Percentiles rank a stretch among this genome's conserved stretches.
Conservation (phyloP, 73 alveolate genomes). For the Tetrahymena borealis region DNA sequence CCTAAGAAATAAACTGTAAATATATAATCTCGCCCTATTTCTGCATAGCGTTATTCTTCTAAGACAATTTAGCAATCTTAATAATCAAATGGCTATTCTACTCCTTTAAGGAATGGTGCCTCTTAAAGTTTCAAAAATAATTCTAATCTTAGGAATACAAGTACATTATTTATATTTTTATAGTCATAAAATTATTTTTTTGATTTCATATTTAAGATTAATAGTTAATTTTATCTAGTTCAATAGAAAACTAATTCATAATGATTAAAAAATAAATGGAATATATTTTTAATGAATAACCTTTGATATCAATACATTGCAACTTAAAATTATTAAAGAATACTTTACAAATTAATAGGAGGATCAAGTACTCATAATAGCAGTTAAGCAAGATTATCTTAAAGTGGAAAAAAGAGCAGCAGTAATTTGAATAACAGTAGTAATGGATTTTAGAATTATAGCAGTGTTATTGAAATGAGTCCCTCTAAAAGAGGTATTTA, state of each 20-base stretch:
- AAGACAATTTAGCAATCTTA: neutral
- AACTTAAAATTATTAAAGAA: too few relatives aligned
- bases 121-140: neutral
- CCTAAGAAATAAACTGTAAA: neutral
- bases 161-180: neutral
- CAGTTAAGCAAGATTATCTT: neutral
- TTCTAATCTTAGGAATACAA: neutral
- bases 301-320: too few relatives aligned
- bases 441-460: neutral
- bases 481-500: neutral
- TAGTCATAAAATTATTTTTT: neutral
- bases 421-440: neutral
- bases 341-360: neutral
- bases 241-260: too few relatives aligned
- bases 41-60: neutral
- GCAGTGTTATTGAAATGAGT: neutral
- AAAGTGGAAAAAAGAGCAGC: neutral
- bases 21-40: neutral
- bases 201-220: too few relatives aligned
- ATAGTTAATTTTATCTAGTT: too few relatives aligned
- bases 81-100: neutral
- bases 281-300: too few relatives aligned
- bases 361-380: neutral
- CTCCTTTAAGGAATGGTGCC: neutral
- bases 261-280: too few relatives aligned